Evolutionary conservation across 2,329 filamentous ascomycete genomes (phyloP).

Genomic region (Aspergillus sp.): DNA sequence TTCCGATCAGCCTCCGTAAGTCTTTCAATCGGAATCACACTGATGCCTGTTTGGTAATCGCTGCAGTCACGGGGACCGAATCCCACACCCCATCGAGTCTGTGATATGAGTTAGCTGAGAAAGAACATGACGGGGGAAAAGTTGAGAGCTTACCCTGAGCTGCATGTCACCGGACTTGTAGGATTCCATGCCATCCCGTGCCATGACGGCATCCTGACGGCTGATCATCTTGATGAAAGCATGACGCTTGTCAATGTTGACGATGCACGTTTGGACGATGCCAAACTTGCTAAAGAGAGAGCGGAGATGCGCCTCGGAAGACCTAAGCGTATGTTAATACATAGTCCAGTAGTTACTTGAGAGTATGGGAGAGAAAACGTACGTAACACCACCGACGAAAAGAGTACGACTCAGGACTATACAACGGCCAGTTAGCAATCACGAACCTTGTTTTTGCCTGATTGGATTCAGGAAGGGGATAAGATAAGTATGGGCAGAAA

Average conservation of each 20-base stretch:
- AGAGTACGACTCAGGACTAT: conserved; percentile 86
- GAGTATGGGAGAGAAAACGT: conserved; percentile 45
- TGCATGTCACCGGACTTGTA: conserved; percentile 71
- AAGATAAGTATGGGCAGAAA: background rate
- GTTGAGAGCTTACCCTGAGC: conserved; percentile 61
- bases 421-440: conserved; percentile 22
- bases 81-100: conserved; percentile 96
- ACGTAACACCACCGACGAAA: conserved; percentile 94
- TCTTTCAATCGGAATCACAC: conserved; percentile 86
- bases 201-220: conserved; percentile 77
- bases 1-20: conserved; percentile 95
- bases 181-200: conserved; percentile 85
- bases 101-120: conserved; percentile 27
- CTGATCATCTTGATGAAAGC: conserved; percentile 99
- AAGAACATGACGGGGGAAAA: background rate
- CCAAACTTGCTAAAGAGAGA: conserved; percentile 79
- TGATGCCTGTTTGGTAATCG: conserved; percentile 89
- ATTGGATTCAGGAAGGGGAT: background rate
- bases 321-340: conserved; percentile 49
- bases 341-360: background rate
- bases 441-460: background rate
- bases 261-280: conserved; percentile 92
- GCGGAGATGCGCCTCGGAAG: conserved; percentile 78
- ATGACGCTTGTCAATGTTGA: conserved; percentile 96
- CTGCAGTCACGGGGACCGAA: conserved; percentile 97